These are phyloP conservation scores for Furcasterigmium sp. DNA, from an alignment of 2,329 filamentous ascomycete species.

Conservation along the genomic window DNA sequence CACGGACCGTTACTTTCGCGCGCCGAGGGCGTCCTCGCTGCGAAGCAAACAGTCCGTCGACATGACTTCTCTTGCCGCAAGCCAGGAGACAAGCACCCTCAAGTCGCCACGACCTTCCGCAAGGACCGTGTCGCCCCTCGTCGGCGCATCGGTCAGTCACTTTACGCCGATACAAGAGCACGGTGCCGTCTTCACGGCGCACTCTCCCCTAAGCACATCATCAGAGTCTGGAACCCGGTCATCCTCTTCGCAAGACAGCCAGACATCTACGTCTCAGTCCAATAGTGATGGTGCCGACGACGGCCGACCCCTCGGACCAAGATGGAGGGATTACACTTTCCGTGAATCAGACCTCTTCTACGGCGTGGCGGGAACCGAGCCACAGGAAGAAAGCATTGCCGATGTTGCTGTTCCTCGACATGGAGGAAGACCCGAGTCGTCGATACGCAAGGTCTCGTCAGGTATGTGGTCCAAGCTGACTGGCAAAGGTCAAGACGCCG, in stretches of 20 bases:
- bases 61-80: background rate
- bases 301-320: conserved; percentile 13
- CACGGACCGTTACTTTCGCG: conserved; percentile 8
- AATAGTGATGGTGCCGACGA: background rate
- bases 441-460: background rate
- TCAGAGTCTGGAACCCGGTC: conserved; percentile 2
- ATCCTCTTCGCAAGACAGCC: background rate
- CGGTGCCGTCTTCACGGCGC: background rate
- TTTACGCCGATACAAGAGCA: conserved; percentile 1
- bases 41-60: conserved; percentile 1
- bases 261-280: conserved; percentile 1
- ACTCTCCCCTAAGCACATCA: background rate
- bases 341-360: conserved; percentile 30
- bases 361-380: conserved; percentile 2
- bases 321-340: conserved; percentile 27
- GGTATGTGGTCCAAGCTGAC: background rate
- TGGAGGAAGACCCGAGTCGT: background rate
- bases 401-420: too few species aligned
- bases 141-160: background rate
- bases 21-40: conserved; percentile 7
- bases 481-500: background rate
- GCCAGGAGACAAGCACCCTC: background rate
- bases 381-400: too few species aligned
- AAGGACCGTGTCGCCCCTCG: conserved; percentile 3
- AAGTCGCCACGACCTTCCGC: background rate